Evolutionary conservation across 441 rosid genomes (phyloP).

Genomic region (Jatropha podagrica): DNA sequence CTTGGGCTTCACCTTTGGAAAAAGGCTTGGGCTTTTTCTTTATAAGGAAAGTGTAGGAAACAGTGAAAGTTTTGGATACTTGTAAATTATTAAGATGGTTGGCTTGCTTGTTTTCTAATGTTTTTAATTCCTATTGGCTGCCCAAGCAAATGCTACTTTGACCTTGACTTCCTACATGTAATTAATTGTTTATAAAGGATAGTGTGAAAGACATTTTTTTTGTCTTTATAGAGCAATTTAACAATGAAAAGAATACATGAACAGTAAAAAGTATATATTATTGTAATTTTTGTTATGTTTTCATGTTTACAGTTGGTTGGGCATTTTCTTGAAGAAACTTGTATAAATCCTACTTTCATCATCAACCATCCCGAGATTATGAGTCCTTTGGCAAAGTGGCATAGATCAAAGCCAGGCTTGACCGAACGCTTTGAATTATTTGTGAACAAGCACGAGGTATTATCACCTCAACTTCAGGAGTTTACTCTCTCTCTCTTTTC

Average conservation of each 20-base stretch:
- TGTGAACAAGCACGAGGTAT: slow-evolving; percentile 79
- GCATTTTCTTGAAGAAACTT: slow-evolving; percentile 75
- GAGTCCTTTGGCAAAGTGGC: slow-evolving; percentile 97
- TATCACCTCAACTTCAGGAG: slow-evolving; percentile 5
- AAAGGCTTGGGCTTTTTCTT: no score
- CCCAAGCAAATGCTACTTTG: neutral
- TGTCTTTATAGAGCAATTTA: no score
- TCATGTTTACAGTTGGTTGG: slow-evolving; percentile 69
- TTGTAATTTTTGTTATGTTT: neutral
- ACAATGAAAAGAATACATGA: no score
- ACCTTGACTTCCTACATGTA: neutral
- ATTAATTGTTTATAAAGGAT: no score
- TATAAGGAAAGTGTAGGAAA: neutral
- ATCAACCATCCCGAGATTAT: slow-evolving; percentile 91
- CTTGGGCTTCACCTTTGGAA: no score
- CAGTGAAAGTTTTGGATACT: neutral
- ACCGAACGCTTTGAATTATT: slow-evolving; percentile 89
- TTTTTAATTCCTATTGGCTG: neutral
- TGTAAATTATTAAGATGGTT: no score
- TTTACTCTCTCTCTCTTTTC: neutral
- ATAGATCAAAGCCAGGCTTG: slow-evolving; percentile 58
- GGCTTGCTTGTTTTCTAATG: neutral
- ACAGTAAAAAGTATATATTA: neutral
- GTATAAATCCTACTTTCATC: slow-evolving; percentile 85
- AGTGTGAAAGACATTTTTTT: no score